Evolutionary conservation across 176 grass and related monocot genomes (phyloP), one percentile per base, ranked within the genome.

Genomic region (Metroxylon sagu): DNA sequence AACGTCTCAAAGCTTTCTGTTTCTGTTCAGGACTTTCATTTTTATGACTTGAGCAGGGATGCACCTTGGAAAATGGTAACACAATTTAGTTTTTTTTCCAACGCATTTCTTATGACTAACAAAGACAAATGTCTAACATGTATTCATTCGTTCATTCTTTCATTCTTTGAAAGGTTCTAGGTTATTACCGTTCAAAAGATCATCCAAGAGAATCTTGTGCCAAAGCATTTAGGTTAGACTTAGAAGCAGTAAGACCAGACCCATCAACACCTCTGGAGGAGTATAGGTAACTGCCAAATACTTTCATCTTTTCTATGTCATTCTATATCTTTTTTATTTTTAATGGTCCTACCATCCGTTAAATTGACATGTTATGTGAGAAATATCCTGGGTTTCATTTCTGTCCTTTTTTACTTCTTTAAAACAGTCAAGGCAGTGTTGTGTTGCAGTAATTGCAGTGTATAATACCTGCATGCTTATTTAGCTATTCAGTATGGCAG

Each of bases 21-120:
- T 57, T 80, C 84, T 52, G 70, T 85, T 68, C 69, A 76, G 63
- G 81, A 98, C 25, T 8, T 98, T 30, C 77, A 76, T 80, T 70
- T 97, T 64, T 98, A 75, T 78, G 93, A 98, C 53, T 67, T 63
- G 65, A 98, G 88, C 80, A 76, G 23, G 6, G 71, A 85, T 73
- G 84, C 93, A 70, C 87, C 93, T 23, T 98, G 93, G 93, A 98
- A 92, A 85, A 78, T 78, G 84, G 93, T 97, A 91, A 35, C 30
- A 35, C 30, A 35, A 6, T 6, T 35, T 6, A 35, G 7, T 35
- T 35, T 5, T 6, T 35, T 35, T 35, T 35, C 6, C 30, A 7
- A 7, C 30, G 7, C 7, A 35, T 35, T 35, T 35, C 30, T 35
- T 6, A 35, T 35, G 30, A 7, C 30, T 35, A 35, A 7, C 30